Conservation (phyloP, 305 asterid species). For the Ruellia speciosa region DNA sequence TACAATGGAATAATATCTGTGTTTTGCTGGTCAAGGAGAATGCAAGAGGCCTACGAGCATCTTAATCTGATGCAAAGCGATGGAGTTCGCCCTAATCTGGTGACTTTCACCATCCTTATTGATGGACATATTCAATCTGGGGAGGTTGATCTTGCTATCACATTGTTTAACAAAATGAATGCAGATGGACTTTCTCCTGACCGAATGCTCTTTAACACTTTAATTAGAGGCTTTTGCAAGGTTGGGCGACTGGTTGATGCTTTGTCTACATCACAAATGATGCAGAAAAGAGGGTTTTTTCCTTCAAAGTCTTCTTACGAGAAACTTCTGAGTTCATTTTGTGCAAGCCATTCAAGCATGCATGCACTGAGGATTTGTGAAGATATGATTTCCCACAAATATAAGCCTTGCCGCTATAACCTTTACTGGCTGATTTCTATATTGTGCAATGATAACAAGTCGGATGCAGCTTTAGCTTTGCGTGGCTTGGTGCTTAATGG, state of each 20-base stretch:
- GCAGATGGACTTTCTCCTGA: conserved; percentile 37
- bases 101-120: conserved; percentile 51
- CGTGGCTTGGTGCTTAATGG: conserved; percentile 17
- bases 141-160: conserved; percentile 39
- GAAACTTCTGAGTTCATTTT: conserved; percentile 33
- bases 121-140: conserved; percentile 42
- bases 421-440: conserved; percentile 26
- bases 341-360: conserved; percentile 25
- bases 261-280: conserved; percentile 32
- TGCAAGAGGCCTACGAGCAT: conserved; percentile 46
- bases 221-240: conserved; percentile 44
- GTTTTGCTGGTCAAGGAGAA: conserved; percentile 34
- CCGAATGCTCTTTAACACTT: conserved; percentile 34
- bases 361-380: conserved; percentile 37
- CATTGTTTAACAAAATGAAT: conserved; percentile 46
- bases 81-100: conserved; percentile 44
- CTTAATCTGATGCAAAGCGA: conserved; percentile 34
- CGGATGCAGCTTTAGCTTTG: conserved; percentile 24
- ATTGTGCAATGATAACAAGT: conserved; percentile 26
- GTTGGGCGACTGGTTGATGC: conserved; percentile 42
- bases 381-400: conserved; percentile 35
- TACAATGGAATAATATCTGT: conserved; percentile 41
- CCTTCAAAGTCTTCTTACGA: conserved; percentile 49
- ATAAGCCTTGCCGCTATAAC: conserved; percentile 32
- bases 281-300: conserved; percentile 49